Conservation (phyloP, 805 yeast species). For the Nakazawaea ambrosiae region DNA sequence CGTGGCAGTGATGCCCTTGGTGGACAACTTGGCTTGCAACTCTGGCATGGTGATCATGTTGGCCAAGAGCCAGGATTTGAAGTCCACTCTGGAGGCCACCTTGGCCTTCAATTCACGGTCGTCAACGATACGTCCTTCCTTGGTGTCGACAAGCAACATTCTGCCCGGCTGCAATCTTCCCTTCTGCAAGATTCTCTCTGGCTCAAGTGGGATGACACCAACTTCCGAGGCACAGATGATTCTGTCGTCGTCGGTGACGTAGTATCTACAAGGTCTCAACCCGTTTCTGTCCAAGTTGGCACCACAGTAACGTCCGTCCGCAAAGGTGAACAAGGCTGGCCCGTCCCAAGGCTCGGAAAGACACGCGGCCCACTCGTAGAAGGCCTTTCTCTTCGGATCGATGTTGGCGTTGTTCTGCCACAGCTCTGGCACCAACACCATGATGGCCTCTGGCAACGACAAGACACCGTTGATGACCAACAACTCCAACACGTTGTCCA, state of each 20-base stretch:
- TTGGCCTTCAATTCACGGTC: conserved; percentile 78
- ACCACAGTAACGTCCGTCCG: conserved; percentile 97
- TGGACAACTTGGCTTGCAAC: conserved; percentile 50
- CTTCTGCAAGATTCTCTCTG: conserved; percentile 76
- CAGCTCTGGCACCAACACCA: conserved; percentile 96
- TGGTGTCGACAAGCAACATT: conserved; percentile 91
- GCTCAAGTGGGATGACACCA: conserved; percentile 88
- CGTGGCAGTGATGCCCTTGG: conserved; percentile 25
- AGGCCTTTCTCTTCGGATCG: conserved; percentile 90
- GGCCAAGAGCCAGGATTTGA: conserved; percentile 88
- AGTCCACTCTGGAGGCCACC: conserved; percentile 80
- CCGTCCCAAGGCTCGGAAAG: conserved; percentile 99
- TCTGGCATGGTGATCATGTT: conserved; percentile 82
- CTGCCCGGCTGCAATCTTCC: conserved; percentile 96
- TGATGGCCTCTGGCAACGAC: conserved; percentile 92
- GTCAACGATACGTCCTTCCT: conserved; percentile 88
- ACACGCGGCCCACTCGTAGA: conserved; percentile 99
- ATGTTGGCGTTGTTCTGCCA: conserved; percentile 86
- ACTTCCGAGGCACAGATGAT: conserved; percentile 98
- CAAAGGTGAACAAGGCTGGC: conserved; percentile 93
- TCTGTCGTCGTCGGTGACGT: conserved; percentile 88
- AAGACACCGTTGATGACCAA: conserved; percentile 87
- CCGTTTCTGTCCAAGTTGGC: conserved; percentile 98
- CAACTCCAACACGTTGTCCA: conserved; percentile 91
- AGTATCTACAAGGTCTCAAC: conserved; percentile 95